Percentiles rank a stretch among this genome's conserved stretches.
phyloP scores from a whole-genome alignment of 495 filamentous ascomycete genomes.

The Aspergillus avenaceus region DNA sequence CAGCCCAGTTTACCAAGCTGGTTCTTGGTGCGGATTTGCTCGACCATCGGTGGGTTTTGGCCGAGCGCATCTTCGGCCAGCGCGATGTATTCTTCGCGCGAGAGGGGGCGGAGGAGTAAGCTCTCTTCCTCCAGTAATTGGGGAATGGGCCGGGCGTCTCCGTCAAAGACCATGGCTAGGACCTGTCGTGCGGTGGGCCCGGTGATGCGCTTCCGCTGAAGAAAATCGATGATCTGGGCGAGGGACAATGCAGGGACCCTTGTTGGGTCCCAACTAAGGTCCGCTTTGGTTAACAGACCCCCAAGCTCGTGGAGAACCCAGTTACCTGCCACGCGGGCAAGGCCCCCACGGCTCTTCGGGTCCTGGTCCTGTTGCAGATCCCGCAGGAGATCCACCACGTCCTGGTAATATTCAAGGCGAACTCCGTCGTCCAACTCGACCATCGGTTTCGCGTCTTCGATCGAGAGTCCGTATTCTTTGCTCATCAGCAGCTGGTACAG shows the following conservation, averaged over 20 bases:
- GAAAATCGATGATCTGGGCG: slow-evolving; percentile 60
- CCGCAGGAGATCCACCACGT: slow-evolving; percentile 57
- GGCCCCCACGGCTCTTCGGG: slow-evolving; percentile 16
- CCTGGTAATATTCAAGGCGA: slow-evolving; percentile 77
- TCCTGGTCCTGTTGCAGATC: slow-evolving; percentile 33
- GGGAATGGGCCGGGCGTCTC: slow-evolving; percentile 47
- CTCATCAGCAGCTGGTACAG: slow-evolving; percentile 56
- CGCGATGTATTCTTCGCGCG: slow-evolving; percentile 42
- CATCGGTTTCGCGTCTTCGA: slow-evolving; percentile 86
- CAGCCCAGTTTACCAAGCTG: slow-evolving; percentile 77
- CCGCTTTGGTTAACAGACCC: slow-evolving; percentile 57
- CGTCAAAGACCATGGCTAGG: slow-evolving; percentile 56
- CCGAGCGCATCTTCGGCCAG: slow-evolving; percentile 39
- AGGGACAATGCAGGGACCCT: slow-evolving; percentile 58
- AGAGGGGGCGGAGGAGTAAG: slow-evolving; percentile 59
- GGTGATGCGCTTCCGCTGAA: slow-evolving; percentile 66
- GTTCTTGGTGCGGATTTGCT: slow-evolving; percentile 61
- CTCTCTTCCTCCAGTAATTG: slow-evolving; percentile 62
- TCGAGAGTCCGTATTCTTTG: slow-evolving; percentile 55
- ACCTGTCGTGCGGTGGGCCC: slow-evolving; percentile 72
- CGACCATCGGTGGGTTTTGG: slow-evolving; percentile 56
- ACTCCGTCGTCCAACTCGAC: slow-evolving; percentile 73
- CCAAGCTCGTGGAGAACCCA: slow-evolving; percentile 90
- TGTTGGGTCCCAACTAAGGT: slow-evolving; percentile 49
- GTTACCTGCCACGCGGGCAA: slow-evolving; percentile 48